Conservation (phyloP, 495 filamentous ascomycete species). For the Penicillium psychrofluorescens region DNA sequence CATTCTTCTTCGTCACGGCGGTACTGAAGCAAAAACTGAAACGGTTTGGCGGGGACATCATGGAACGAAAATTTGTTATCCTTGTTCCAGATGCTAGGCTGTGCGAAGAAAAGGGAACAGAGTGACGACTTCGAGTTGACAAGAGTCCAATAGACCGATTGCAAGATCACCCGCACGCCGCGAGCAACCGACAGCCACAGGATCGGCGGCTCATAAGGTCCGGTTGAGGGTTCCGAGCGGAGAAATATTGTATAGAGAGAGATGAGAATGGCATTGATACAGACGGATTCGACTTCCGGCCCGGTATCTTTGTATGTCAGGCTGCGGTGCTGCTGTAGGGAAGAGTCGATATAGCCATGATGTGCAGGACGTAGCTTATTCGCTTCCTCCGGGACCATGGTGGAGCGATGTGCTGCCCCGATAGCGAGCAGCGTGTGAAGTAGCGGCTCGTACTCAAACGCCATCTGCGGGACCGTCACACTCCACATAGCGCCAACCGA, state of each 20-base stretch:
- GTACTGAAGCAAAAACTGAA: constrained; percentile 11
- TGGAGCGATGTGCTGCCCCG: constrained; percentile 12
- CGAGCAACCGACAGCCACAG: constrained; percentile 13
- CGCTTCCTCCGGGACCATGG: constrained; percentile 9
- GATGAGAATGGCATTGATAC: constrained; percentile 11
- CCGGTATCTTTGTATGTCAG: constrained; percentile 6
- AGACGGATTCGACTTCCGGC: constrained; percentile 7
- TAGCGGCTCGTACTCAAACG: constrained; percentile 18
- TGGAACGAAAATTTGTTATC: neutral
- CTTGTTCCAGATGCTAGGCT: constrained; percentile 5
- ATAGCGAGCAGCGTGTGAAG: constrained; percentile 17
- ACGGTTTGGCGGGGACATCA: constrained; percentile 3
- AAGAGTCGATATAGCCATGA: constrained; percentile 15
- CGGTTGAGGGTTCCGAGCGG: constrained; percentile 9
- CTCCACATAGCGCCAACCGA: constrained; percentile 12
- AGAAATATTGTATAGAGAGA: constrained; percentile 15
- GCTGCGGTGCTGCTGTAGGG: constrained; percentile 8
- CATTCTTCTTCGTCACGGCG: constrained; percentile 6
- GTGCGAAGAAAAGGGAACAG: constrained; percentile 8
- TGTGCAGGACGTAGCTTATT: constrained; percentile 10
- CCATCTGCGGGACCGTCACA: constrained; percentile 13
- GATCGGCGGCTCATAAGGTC: constrained; percentile 12
- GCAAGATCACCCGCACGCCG: constrained; percentile 12
- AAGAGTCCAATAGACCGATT: constrained; percentile 5
- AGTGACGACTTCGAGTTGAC: constrained; percentile 5